phyloP scores from a whole-genome alignment of 2,329 filamentous ascomycete species.

The Ceratocystis papillata region DNA sequence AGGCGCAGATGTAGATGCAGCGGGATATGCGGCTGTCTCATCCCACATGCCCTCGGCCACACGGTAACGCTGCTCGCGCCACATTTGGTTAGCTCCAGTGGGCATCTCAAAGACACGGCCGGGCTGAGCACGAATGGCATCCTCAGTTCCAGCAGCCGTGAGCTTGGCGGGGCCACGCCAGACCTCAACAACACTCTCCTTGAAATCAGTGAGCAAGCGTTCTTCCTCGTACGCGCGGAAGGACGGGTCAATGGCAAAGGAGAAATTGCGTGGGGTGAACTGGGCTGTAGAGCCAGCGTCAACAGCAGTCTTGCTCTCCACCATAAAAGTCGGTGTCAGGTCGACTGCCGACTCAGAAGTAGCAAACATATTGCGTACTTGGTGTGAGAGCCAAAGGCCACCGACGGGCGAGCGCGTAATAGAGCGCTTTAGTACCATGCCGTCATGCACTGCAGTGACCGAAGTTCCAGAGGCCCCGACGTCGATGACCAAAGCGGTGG shows the following conservation, averaged over 20 bases:
- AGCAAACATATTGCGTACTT: slow-evolving; percentile 72
- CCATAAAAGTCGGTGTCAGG: slow-evolving; percentile 73
- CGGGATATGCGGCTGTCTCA: slow-evolving; percentile 58
- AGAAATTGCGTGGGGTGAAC: slow-evolving; percentile 61
- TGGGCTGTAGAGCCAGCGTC: slow-evolving; percentile 74
- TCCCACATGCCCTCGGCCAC: slow-evolving; percentile 88
- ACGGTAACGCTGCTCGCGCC: slow-evolving; percentile 75
- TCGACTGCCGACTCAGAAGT: slow-evolving; percentile 52
- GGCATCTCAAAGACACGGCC: slow-evolving; percentile 94
- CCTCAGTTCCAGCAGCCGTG: slow-evolving; percentile 57
- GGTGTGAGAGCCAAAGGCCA: slow-evolving; percentile 79
- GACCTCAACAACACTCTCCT: slow-evolving; percentile 90
- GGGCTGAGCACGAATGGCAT: slow-evolving; percentile 59
- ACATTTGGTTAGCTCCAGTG: slow-evolving; percentile 91
- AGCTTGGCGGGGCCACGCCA: slow-evolving; percentile 74
- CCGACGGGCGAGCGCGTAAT: slow-evolving; percentile 76
- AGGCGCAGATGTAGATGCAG: slow-evolving; percentile 25
- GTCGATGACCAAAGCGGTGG: slow-evolving; percentile 84
- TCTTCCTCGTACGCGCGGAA: slow-evolving; percentile 84
- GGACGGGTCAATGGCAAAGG: slow-evolving; percentile 50
- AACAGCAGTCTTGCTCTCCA: slow-evolving; percentile 77
- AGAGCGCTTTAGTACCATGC: slow-evolving; percentile 83
- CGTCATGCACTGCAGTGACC: slow-evolving; percentile 85
- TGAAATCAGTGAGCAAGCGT: slow-evolving; percentile 87
- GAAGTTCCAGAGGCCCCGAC: slow-evolving; percentile 81